Evolutionary conservation across 352 stramenopile species (phyloP), one percentile per base, ranked within the genome.

Genomic region (Phytophthora melonis): DNA sequence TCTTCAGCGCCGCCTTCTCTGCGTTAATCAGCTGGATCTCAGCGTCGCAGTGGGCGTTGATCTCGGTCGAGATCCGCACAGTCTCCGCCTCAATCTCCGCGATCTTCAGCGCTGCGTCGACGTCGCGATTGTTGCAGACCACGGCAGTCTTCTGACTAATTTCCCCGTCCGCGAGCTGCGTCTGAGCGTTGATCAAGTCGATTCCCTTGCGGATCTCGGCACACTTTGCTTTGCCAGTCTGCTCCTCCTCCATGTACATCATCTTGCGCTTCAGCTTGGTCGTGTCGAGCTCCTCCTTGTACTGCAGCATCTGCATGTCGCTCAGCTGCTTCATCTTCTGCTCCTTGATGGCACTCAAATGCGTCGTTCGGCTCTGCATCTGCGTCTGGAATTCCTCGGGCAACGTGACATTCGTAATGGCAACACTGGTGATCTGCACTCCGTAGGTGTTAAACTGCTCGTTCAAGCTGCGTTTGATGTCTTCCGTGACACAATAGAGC

Each of bases 301-400:
- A 83, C 39, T 74, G 71, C 47, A 94, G 69, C 74, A 86, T 72
- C 54, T 90, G 82, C 87, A 94, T 90, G 65, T 87, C 83, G 59
- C 74, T 87, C 63, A 92, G 74, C 49, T 92, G 88, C 68, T 95
- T 90, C 88, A 95, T 93, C 39, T 83, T 89, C 56, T 92, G 77
- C 73, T 92, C 80, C 57, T 88, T 86, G 70, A 92, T 87, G 18
- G 84, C 69, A 61, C 81, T 91, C 64, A 86, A 75, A 45, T 92
- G 77, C 45, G 88, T 83, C 50, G 88, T 93, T 45, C 87, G 87
- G 61, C 80, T 82, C 23, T 83, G 68, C 85, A 93, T 91, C 63
- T 93, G 87, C 52, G 80, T 61, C 57, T 87, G 77, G 57, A 94
- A 92, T 18, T 78, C 74, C 10, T 54, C 5, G 0, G 86, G 84